Base-by-base conservation (phyloP, 768 basidiomycete genomes). In the Trametes coccinea region DNA sequence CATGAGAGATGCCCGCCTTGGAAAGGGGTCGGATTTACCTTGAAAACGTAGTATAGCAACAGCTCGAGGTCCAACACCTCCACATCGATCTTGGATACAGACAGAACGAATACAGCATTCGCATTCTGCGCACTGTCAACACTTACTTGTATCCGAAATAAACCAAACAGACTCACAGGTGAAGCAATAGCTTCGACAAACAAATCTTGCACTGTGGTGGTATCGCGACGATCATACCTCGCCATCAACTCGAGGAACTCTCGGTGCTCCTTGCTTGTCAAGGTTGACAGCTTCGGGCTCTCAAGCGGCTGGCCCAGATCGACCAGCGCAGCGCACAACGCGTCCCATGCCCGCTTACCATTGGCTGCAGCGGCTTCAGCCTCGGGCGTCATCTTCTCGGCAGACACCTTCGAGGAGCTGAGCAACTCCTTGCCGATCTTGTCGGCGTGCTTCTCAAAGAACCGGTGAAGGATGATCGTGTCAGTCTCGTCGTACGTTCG, bases 391-490 rank as follows among this genome's bases (percentile, higher is more conserved):
- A 60, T 47, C 60, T 68, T 63, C 51, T 67, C 67, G 9, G 76
- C 68, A 7, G 83, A 77, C 1, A 84, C 80, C 63, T 84, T 87
- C 14, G 85, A 81, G 10, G 86, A 79, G 68, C 90, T 91, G 13
- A 94, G 81, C 4, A 94, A 77, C 66, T 93, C 92, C 71, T 92
- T 92, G 33, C 93, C 92, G 55, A 94, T 88, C 70, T 91, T 92
- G 72, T 93, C 92, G 2, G 89, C 88, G 66, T 93, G 89, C 61
- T 87, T 90, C 67, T 90, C 84, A 68, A 93, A 87, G 76, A 91
- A 93, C 9, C 92, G 85, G 70, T 93, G 92, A 10, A 93, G 77
- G 11, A 93, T 88, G 40, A 93, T 85, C 43, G 86, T 83, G 68
- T 94, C 92, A 0, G 92, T 91, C 64, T 93, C 90, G 65, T 93